Evolutionary conservation across 2,329 filamentous ascomycete species (phyloP), one percentile per base, ranked within the genome.

Genomic region (Apiospora pterosperma): DNA sequence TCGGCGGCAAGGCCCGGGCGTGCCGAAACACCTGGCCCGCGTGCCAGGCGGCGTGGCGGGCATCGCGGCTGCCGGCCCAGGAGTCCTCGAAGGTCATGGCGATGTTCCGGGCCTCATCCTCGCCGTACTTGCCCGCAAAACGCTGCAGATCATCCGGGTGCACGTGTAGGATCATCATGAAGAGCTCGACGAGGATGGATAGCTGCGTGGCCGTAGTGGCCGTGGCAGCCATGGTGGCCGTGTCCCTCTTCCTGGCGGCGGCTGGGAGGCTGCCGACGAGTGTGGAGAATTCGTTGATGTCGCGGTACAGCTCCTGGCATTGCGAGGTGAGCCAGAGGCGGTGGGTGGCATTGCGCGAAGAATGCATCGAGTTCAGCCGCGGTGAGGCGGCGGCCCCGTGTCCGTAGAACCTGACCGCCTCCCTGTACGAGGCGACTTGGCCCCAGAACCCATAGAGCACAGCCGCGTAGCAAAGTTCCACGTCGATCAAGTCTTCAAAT

Each of bases 371-470:
- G 21, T 60, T 36, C 52, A 60, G 61, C 28, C 67, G 62, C 14
- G 65, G 64, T 10, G 39, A 41, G 19, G 63, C 19, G 8, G 44
- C 21, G 11, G 39, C 23, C 2, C 61, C 64, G 60, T 66, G 60
- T 23, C 61, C 64, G 59, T 75, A 74, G 36, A 76, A 74, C 38
- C 69, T 72, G 52, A 72, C 67, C n/a, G 70, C 70, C 31, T 75
- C 73, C 41, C 74, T 71, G 36, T 76, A 75, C 34, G 72, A 70
- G 8, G 68, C 65, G n/a, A 76, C 73, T 55, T 75, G 73, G 16
- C 72, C 72, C 73, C 73, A 74, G 62, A 71, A 76, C n/a, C 72
- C 72, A 59, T 75, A 69, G 0, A 76, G 67, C 0, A 75, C 31
- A 10, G 70, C 69, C 34, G 67, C 68, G 58, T 75, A 69, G 66